Base-by-base conservation (phyloP, 1,139 yeast species). In the Debaryomyces coudertii region DNA sequence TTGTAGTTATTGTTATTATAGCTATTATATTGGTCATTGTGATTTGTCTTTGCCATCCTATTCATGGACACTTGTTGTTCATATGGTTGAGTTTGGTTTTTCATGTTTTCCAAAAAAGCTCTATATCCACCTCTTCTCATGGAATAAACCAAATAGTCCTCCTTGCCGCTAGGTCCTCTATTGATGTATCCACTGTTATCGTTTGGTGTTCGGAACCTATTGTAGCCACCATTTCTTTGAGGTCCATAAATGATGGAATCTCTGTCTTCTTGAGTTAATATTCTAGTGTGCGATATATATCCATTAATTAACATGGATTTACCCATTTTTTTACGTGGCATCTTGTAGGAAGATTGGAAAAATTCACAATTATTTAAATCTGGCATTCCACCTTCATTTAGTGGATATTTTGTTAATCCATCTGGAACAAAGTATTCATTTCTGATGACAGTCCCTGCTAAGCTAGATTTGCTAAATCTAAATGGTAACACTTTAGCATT, bases 301-400 rank as follows among this genome's bases (percentile, higher is more conserved):
- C 98, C 98, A 45, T 85, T 87, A 50, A 93, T 67, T 22, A 93
- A 71, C 88, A 93, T 87, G 2, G 96, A 86, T 62, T 93, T 93
- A 45, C 88, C 87, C 4, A 57, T 66, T 5, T 62, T 62, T 46
- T 78, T 76, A 14, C 71, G 63, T 3, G 82, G 80, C 79, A 87
- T 79, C 39, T 72, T 63, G 60, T 86, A 93, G 42, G 72, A 71
- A 2, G 83, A 71, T 45, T 79, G 80, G 47, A 90, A 62, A 50
- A 81, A 83, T 16, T 79, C 70, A 42, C 71, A 69, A 24, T 82
- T 81, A 15, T 81, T 75, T 31, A 93, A 64, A 53, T 83, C 83
- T 11, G 82, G 76, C 63, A 79, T 77, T 14, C 76, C 73, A 0
- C 81, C 83, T 45, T 72, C 80, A 14, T 71, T 67, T 39, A 92